Evolutionary conservation across 1,284 basidiomycete genomes (phyloP), one percentile per base, ranked within the genome.

Genomic region (Boletellus sp.): DNA sequence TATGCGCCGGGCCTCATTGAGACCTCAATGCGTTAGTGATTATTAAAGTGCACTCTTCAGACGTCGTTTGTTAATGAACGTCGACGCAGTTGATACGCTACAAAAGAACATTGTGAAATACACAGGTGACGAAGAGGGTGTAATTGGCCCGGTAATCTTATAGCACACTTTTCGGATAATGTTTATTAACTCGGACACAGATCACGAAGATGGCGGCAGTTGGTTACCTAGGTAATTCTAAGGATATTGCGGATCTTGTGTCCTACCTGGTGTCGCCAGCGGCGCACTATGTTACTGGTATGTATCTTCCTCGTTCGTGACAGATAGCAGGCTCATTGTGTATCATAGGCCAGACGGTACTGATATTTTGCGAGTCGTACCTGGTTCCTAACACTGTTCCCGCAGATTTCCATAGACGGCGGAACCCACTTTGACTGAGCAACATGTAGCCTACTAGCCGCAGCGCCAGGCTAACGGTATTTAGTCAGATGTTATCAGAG

Each of bases 1-100:
- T 81, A 81, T 52, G 76, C 78, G 5, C 78, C 80, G 1, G 76
- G 76, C 24, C 60, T 64, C 15, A 60, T 73, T 21, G 62, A 67
- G 45, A 74, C 70, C 1, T 3, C 44, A 12, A 69, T 75, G 67
- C 61, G 71, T 70, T 39, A 55, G 61, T 60, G 8, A 21, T 42
- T 10, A 11, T 11, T 36, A 22, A 4, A 7, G 2, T 11, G 7
- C 1, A 8, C 15, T 2, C 36, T 36, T 36, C 16, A 22, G 13
- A 5, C 30, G 1, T 33, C 1, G 19, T 2, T 19, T 8, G 13
- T 22, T 44, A 5, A 47, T 11, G 12, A 21, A 43, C 19, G 11
- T 15, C 16, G 21, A 15, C 15, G 39, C 19, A 67, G 62, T 65
- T 30, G 47, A 54, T 22, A 13, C 12, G 1, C 30, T 66, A 8